phyloP scores from a whole-genome alignment of 2,329 filamentous ascomycete genomes.

The Ceratocystis colombiana region DNA sequence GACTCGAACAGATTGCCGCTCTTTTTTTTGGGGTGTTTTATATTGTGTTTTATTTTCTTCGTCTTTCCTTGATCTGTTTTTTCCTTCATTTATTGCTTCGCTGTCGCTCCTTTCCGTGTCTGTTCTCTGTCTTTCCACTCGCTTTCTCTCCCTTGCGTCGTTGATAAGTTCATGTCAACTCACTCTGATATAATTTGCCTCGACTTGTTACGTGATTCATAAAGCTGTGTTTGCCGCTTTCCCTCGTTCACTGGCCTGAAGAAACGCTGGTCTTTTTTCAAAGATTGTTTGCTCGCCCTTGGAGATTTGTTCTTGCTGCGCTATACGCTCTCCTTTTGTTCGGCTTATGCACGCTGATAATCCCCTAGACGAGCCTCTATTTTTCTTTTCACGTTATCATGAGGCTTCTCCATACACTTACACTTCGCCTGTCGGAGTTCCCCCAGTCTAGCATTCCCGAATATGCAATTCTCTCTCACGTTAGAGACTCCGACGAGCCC shows the following conservation, averaged over 20 bases:
- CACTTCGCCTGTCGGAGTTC: conserved; percentile 22
- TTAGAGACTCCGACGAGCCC: conserved; percentile 31
- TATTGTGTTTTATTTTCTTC: neutral
- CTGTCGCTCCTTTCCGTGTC: neutral
- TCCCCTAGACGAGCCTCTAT: neutral
- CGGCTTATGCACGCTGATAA: too few relatives aligned
- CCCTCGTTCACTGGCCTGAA: neutral
- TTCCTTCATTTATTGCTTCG: neutral
- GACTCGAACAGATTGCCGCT: neutral
- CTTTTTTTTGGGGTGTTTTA: neutral
- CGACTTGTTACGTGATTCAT: neutral
- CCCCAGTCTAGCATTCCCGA: conserved; percentile 25
- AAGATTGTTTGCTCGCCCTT: neutral
- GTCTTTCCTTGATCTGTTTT: neutral
- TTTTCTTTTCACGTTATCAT: conserved; percentile 14
- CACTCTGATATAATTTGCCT: neutral
- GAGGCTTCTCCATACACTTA: conserved; percentile 23
- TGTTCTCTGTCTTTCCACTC: neutral
- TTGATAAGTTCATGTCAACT: neutral
- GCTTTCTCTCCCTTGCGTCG: neutral
- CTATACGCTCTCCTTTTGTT: too few relatives aligned
- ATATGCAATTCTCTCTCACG: conserved; percentile 33
- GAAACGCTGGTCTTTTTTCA: neutral
- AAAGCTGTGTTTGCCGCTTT: neutral
- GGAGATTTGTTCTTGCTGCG: too few relatives aligned